Evolutionary conservation across 164 flowering plant genomes (phyloP).

Genomic region (Stephania yunnanensis): DNA sequence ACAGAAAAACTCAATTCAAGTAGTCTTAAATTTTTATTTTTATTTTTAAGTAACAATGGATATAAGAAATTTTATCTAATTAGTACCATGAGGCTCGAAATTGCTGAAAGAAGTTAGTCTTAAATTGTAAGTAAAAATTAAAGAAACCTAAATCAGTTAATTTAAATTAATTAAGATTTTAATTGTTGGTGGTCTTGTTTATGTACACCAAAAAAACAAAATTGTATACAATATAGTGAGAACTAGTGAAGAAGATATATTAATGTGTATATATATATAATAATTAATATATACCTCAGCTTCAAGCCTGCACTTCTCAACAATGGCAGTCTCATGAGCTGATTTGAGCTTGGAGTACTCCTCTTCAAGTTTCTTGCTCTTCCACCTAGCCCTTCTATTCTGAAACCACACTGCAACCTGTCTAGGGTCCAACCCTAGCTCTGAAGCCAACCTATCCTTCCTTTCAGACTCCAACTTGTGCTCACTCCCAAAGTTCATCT

Average conservation of each 20-base stretch:
- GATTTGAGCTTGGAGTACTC: constrained; percentile 43
- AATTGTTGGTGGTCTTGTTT: neutral
- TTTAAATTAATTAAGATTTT: too few species aligned
- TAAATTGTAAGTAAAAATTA: too few species aligned
- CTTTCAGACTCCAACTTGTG: constrained; percentile 65
- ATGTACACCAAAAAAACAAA: constrained; percentile 24
- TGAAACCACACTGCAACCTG: constrained; percentile 88
- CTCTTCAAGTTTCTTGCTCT: constrained; percentile 65
- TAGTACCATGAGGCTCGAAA: too few species aligned
- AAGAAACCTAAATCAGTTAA: too few species aligned
- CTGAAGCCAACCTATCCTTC: constrained; percentile 53
- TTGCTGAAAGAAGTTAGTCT: too few species aligned
- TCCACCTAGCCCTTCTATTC: constrained; percentile 70
- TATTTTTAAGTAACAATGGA: too few species aligned
- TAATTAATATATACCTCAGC: constrained; percentile 37
- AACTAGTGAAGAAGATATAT: neutral
- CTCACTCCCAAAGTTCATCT: constrained; percentile 45
- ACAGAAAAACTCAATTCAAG: too few species aligned
- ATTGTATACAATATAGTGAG: neutral
- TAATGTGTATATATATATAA: too few species aligned
- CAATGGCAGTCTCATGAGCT: constrained; percentile 29
- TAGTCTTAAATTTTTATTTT: too few species aligned
- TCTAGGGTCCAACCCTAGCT: constrained; percentile 62
- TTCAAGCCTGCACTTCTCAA: constrained; percentile 61
- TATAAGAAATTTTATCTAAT: too few species aligned